Base-by-base conservation (phyloP, 352 stramenopile genomes). In the Phytophthora foliorum region DNA sequence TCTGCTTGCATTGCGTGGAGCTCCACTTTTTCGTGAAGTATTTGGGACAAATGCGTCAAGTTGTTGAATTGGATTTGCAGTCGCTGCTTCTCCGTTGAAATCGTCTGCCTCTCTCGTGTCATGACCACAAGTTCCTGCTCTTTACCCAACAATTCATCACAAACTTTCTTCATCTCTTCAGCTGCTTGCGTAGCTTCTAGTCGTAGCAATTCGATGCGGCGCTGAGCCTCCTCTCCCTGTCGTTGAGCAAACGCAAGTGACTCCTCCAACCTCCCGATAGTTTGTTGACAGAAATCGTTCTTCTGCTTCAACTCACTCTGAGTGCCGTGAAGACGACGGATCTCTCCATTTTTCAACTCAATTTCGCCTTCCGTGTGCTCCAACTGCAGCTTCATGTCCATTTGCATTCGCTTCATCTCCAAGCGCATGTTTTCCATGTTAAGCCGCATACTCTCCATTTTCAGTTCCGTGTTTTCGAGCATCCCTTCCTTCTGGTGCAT, bases 371-470 rank as follows among this genome's bases (percentile, higher is more conserved):
- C 79, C 0, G 68, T 77, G 42, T 90, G 85, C 57, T 91, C 82
- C 14, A 89, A 58, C 67, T 93, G 82, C 17, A 93, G 68, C 51
- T 86, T 87, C 77, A 90, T 88, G 25, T 91, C 85, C 79, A 91
- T 88, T 41, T 89, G 82, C 59, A 91, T 77, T 14, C 82, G 80
- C 70, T 90, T 89, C 63, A 90, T 82, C 62, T 93, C 85, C 17
- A 89, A 61, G 1, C 81, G 68, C 53, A 90, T 53, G 21, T 64
- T 86, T 41, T 93, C 81, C 56, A 84, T 74, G 31, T 86, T 80
- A 17, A 90, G 60, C 0, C 75, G 69, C 75, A 90, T 76, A 39
- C 68, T 88, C 58, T 93, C 85, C 45, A 91, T 72, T 56, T 93
- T 90, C 19, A 90, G 56, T 46, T 80, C 81, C 0, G 79, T 81